Conservation (phyloP, 2,329 filamentous ascomycete genomes). For the Rugonectria rugulosa region DNA sequence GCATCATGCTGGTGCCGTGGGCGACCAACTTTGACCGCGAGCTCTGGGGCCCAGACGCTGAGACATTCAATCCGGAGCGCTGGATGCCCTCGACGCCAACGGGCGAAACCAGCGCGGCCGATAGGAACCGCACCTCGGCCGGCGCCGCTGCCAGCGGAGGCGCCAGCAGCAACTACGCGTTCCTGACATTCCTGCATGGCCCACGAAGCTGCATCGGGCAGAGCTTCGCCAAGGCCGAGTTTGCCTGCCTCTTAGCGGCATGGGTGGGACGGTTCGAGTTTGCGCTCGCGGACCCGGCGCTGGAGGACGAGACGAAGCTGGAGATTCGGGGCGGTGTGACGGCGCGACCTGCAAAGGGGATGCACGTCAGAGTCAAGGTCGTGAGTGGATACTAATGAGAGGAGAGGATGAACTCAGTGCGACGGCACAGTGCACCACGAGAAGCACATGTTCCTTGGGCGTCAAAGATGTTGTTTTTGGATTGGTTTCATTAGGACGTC, state of each 20-base stretch:
- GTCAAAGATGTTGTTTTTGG: background rate
- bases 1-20: slow-evolving; percentile 69
- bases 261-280: slow-evolving; percentile 80
- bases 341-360: slow-evolving; percentile 73
- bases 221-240: slow-evolving; percentile 82
- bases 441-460: background rate
- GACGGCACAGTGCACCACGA: too few relatives aligned
- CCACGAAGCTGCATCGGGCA: slow-evolving; percentile 86
- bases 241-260: slow-evolving; percentile 81
- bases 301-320: slow-evolving; percentile 72
- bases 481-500: background rate
- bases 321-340: slow-evolving; percentile 76
- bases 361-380: slow-evolving; percentile 72
- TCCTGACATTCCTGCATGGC: slow-evolving; percentile 85
- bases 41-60: slow-evolving; percentile 81
- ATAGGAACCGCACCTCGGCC: slow-evolving; percentile 39
- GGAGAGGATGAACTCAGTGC: too few relatives aligned
- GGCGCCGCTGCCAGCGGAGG: slow-evolving; percentile 67
- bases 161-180: slow-evolving; percentile 77
- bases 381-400: slow-evolving; percentile 66
- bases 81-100: slow-evolving; percentile 65
- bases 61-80: slow-evolving; percentile 79
- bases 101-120: slow-evolving; percentile 38
- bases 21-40: slow-evolving; percentile 73
- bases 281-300: slow-evolving; percentile 61